Base-by-base conservation (phyloP, 1,284 basidiomycete species). In the Trametes versicolor region DNA sequence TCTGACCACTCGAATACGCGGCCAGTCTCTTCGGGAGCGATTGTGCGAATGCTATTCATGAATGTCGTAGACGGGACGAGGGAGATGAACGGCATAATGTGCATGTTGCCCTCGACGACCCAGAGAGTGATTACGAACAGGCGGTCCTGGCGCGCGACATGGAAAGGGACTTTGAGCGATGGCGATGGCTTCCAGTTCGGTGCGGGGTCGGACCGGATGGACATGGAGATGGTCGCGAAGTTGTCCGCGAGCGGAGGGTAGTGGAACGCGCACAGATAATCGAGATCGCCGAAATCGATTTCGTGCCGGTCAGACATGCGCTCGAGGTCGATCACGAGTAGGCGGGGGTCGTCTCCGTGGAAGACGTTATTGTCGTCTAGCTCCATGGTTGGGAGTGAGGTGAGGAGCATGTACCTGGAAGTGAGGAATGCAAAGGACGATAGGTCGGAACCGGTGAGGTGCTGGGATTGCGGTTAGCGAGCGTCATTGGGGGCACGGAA, bases 121-220 rank as follows among this genome's bases (percentile, higher is more conserved):
- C 77, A 79, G 10, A 87, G 72, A 17, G 81, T 83, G 59, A 87
- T 75, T 9, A 83, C 80, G 69, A 85, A 82, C 25, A 89, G 66
- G 55, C 84, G 80, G 32, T 85, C 78, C 8, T 78, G 68, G 29
- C 74, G 72, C 32, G 83, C 79, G n/a, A 78, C 76, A 53, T 78
- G 78, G 74, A 89, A 90, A 0, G 88, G 87, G 23, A 82, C 80
- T 27, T 69, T 66, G 48, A 71, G 61, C 29, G 70, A 67, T 15
- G 74, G 64, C 63, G 75, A 71, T 25, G 82, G 80, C 36, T 65
- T 68, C 82, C 83, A 87, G 36, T 67, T 66, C 2, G 85, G 82
- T 12, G 83, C 78, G 21, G 88, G 87, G 70, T 90, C 87, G n/a
- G 84, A 84, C 29, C 84, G 84, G 32, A 90, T 80, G 32, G 78